Percentiles rank a stretch among this genome's conserved stretches.
Evolutionary conservation across 164 flowering plant genomes (phyloP).

Genomic region (Paratinospora sagittata): DNA sequence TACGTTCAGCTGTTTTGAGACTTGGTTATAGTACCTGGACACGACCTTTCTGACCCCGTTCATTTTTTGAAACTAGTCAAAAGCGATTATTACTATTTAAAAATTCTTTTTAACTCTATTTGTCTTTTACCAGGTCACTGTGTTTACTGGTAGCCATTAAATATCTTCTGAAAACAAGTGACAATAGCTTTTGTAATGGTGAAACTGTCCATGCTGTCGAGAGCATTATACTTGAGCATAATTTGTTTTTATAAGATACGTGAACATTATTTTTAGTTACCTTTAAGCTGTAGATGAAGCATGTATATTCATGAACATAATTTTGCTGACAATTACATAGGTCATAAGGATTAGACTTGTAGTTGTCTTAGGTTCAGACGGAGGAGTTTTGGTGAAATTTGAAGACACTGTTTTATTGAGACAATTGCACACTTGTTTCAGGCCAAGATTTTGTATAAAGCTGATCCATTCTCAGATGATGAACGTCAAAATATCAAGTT

Average conservation of each 20-base stretch:
- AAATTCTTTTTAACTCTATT: not conserved
- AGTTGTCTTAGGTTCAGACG: not conserved
- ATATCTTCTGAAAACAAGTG: not conserved
- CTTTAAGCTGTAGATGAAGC: not conserved
- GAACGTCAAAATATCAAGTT: constrained; percentile 75
- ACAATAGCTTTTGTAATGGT: not conserved
- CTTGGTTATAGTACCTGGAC: not conserved
- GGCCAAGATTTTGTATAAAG: constrained; percentile 87
- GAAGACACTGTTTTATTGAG: constrained; percentile 2
- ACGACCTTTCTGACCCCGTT: not conserved
- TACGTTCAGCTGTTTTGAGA: not conserved
- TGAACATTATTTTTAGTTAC: not conserved
- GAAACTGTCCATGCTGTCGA: not conserved
- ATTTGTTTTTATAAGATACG: too few species aligned
- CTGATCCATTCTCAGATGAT: constrained; percentile 61
- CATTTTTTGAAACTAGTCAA: not conserved
- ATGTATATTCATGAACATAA: not conserved
- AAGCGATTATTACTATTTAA: not conserved
- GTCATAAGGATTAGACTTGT: not conserved
- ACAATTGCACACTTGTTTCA: constrained; percentile 24
- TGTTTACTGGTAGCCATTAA: not conserved
- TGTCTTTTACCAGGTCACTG: not conserved
- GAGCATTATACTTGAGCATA: not conserved
- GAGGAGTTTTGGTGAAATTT: not conserved
- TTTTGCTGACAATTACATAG: not conserved